A percentile compares a stretch with the other conserved stretches of the same genome.
Evolutionary conservation across 2,329 filamentous ascomycete species (phyloP).

Genomic region (Xylariales sp.): DNA sequence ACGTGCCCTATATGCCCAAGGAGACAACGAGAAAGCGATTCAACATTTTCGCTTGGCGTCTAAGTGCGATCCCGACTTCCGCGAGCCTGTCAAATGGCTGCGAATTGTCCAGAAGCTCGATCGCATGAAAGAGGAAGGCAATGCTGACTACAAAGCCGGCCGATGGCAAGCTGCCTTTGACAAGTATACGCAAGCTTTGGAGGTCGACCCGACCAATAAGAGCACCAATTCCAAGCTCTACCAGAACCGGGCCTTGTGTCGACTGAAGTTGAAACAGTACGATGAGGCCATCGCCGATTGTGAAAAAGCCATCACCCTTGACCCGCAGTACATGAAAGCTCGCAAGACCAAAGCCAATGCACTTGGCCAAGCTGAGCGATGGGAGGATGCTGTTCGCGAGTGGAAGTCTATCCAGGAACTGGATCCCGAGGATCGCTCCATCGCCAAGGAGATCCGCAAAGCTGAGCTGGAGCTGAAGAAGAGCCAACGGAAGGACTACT

Average conservation of each 20-base stretch:
- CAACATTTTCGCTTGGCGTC: constrained; percentile 89
- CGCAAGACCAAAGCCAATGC: constrained; percentile 93
- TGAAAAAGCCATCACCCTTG: constrained; percentile 75
- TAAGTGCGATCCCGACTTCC: constrained; percentile 87
- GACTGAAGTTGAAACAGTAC: constrained; percentile 79
- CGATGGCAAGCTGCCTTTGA: constrained; percentile 77
- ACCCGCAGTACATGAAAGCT: constrained; percentile 83
- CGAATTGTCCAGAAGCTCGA: constrained; percentile 88
- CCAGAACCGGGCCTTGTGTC: constrained; percentile 87
- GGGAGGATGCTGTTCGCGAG: constrained; percentile 87
- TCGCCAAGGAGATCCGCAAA: constrained; percentile 79
- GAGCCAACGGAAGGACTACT: constrained; percentile 95
- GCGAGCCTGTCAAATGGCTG: constrained; percentile 82
- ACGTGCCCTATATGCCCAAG: constrained; percentile 81
- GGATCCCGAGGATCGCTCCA: constrained; percentile 75
- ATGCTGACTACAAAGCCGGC: constrained; percentile 81
- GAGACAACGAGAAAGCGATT: constrained; percentile 92
- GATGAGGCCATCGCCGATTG: constrained; percentile 80
- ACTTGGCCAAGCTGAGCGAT: constrained; percentile 76
- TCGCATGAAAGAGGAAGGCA: constrained; percentile 90
- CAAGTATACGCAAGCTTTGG: constrained; percentile 77
- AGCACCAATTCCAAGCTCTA: constrained; percentile 92
- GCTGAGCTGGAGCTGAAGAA: constrained; percentile 97
- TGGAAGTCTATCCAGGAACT: constrained; percentile 82
- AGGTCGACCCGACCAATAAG: constrained; percentile 83